Evolutionary conservation across 176 grass and related monocot species (phyloP), one percentile per base, ranked within the genome.

Genomic region (Alloteropsis semialata): DNA sequence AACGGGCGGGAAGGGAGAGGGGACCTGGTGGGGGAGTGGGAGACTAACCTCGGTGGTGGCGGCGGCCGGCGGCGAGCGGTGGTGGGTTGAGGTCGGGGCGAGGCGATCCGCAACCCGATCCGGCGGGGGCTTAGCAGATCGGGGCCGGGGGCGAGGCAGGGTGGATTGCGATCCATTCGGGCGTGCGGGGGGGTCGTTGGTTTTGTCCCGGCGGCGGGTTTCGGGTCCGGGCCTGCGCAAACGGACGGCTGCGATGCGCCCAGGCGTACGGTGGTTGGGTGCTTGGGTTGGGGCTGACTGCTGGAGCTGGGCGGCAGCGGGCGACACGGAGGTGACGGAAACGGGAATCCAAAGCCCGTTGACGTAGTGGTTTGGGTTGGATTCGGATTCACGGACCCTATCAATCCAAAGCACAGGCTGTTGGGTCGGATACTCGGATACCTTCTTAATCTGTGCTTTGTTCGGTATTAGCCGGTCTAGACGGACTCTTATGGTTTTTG

Each of bases 31-130:
- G 56, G 60, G 30, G 57, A 53, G 67, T 18, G 60, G 15, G 55
- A 42, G 62, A 78, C 89, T 77, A 84, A 94, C 84, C 84, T 87
- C 87, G 84, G 64, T 70, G 84, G 64, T 70, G 34, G 71, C 50
- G 86, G 58, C 61, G 44, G 37, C 28, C 79, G 65, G 75, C 86
- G 79, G 92, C 85, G 89, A 78, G 81, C 65, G 76, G 61, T 69
- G 78, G 72, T 66, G 85, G 76, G 34, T 69, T 51, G 70, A 69
- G 86, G 82, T 77, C 67, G 77, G 71, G 41, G 78, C 57, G 58
- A 81, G 57, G 72, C 54, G 76, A 94, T 79, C 92, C 92, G 89
- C 76, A 87, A 94, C 92, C 89, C 92, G 92, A 89, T 94, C 80
- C 87, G 84, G 66, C 41, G 38, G 64, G 45, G 81, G 15, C 82